These are phyloP conservation scores for Fomitiporia mediterranea DNA, from an alignment of 1,284 basidiomycete genomes.

Conservation along the genomic window DNA sequence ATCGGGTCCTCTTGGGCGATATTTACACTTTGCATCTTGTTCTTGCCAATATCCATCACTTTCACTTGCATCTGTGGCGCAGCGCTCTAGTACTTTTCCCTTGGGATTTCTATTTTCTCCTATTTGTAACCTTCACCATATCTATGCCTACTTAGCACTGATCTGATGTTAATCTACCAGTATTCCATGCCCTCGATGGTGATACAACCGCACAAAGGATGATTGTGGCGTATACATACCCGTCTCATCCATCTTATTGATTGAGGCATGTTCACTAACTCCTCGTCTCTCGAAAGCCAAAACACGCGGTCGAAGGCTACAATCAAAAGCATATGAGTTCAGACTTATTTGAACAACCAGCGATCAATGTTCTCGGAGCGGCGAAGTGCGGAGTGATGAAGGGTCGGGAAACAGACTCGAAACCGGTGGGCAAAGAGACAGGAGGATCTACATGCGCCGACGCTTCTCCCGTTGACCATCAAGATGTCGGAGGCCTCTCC, in stretches of 20 bases:
- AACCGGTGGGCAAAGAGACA: background rate
- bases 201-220: background rate
- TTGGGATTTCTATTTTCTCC: background rate
- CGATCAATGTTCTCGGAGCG: background rate
- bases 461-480: background rate
- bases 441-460: background rate
- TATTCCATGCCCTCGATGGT: background rate
- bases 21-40: too few species aligned
- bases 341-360: too few species aligned
- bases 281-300: background rate
- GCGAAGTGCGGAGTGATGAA: background rate
- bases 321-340: too few species aligned
- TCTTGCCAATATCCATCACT: background rate
- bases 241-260: background rate
- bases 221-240: background rate
- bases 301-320: background rate
- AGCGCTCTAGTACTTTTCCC: background rate
- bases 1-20: background rate
- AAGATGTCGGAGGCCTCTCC: background rate
- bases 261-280: background rate
- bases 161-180: background rate
- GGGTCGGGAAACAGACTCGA: background rate
- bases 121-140: background rate
- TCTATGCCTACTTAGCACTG: background rate
- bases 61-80: background rate